Base-by-base conservation (phyloP, 2,329 filamentous ascomycete species). In the Scorias spongiosa region DNA sequence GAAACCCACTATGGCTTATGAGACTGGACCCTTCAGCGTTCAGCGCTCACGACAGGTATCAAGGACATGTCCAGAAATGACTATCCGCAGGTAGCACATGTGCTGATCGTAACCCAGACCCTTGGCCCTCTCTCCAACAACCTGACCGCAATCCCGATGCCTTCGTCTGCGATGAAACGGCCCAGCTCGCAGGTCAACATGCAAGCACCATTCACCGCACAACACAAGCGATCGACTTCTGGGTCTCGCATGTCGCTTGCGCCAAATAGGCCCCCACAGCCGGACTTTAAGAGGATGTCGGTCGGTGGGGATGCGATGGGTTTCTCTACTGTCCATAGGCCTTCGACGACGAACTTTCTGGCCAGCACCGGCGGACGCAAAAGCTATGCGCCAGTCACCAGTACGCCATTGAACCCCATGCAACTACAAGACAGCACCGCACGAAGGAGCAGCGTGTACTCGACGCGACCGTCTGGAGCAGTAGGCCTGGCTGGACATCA, bases 111-210 rank as follows among this genome's bases (percentile, higher is more conserved):
- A 36, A 12, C 11, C 49, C 63, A 93, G 86, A 95, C 91, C 43
- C 76, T 96, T 47, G 88, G 82, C 51, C 80, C 80, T 52, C 78
- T 94, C 58, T 89, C 78, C 61, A 78, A 80, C 62, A 89, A 87
- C 50, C 56, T 57, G 63, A 83, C 84, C 15, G 77, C 78, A 17
- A 84, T 98, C 49, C 91, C 91, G 15, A 86, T 93, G 66, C 89
- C 91, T 8, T 75, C 84, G 26, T 96, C 89, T 36, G 85, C 87
- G 36, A 81, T 98, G 74, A 98, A 98, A 70, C 84, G 91, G 62
- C 83, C 84, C 28, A 91, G 80, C 58, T 88, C 86, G 10, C 79
- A 78, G 54, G 78, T 78, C 49, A 77, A 78, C 58, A 71, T 78
- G 55, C 73, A 74, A 57, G 69, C 70, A 46, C 76, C 75, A 39